Base-by-base conservation (phyloP, 176 grass and related monocot species). In the Hyparrhenia diplandra region DNA sequence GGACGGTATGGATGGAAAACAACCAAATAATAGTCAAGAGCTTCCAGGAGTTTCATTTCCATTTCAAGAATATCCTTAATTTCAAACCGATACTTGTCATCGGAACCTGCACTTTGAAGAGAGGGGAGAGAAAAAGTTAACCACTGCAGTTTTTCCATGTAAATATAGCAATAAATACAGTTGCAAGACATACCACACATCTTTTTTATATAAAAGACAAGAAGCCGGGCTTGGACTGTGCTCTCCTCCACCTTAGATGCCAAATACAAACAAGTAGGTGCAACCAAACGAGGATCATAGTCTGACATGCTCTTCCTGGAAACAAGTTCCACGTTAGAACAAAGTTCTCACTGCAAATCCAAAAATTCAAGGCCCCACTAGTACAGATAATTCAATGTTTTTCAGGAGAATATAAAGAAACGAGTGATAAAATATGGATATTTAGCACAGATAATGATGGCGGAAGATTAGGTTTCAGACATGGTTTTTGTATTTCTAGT, bases 171-270 rank as follows among this genome's bases (percentile, higher is more conserved):
- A 70, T 64, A 25, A 16, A 34, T 24, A 81, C 20, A 35, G 30
- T 83, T 58, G 78, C 25, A 40, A 46, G 40, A 55, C 66, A 78
- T 46, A 91, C 71, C 85, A 82, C 96, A 95, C 92, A 91, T 95
- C 88, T n/a, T 95, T 99, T 95, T 95, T 30, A 99, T 99, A 77
- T 99, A 99, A 75, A 99, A 99, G 32, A 95, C 96, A 86, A 95
- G 90, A 84, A 99, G 92, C 52, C 96, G 92, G 70, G 96, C 96
- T 89, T 99, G 96, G 57, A 95, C 96, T 11, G 90, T 99, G 73
- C 92, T 95, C 79, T 99, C 96, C 62, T 99, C 96, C 54, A 92
- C 96, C 82, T 99, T 95, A 47, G 96, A 95, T 67, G 96, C 92
- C 57, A 95, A 93, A 94, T 99, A 99, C 85, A 99, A 91, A 87